A percentile compares a stretch with the other conserved stretches of the same genome.
phyloP scores from a whole-genome alignment of 371 early-diverging fungal genomes.

The Coemansia sp. region DNA sequence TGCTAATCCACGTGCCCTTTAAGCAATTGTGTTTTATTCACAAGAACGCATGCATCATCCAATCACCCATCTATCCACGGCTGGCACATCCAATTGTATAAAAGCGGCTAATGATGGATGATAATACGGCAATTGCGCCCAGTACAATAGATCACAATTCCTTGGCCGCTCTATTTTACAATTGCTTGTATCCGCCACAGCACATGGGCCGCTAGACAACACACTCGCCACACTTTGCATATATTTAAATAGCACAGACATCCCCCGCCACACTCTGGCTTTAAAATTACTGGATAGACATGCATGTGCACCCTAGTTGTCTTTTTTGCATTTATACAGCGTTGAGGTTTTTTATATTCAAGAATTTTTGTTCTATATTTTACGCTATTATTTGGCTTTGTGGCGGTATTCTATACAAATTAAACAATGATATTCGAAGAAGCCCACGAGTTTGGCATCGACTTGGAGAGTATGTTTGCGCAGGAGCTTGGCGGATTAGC shows the following conservation, averaged over 20 bases:
- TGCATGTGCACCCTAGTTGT: neutral
- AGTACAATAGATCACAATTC: neutral
- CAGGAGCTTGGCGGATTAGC: constrained; percentile 37
- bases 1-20: neutral
- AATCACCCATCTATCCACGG: neutral
- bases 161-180: neutral
- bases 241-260: neutral
- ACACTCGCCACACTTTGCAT: constrained; percentile 2
- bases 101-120: neutral
- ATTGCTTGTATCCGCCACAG: neutral
- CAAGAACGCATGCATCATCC: neutral
- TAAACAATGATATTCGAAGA: constrained; percentile 23
- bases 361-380: neutral
- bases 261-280: neutral
- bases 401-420: neutral
- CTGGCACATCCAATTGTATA: neutral
- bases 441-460: constrained; percentile 19
- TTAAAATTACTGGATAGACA: neutral
- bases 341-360: neutral
- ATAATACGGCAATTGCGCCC: neutral
- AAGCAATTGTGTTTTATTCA: neutral
- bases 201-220: neutral
- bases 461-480: constrained; percentile 24
- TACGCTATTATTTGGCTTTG: neutral
- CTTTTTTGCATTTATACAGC: neutral